phyloP scores from a whole-genome alignment of 495 filamentous ascomycete genomes.

The Talaromyces ruber region DNA sequence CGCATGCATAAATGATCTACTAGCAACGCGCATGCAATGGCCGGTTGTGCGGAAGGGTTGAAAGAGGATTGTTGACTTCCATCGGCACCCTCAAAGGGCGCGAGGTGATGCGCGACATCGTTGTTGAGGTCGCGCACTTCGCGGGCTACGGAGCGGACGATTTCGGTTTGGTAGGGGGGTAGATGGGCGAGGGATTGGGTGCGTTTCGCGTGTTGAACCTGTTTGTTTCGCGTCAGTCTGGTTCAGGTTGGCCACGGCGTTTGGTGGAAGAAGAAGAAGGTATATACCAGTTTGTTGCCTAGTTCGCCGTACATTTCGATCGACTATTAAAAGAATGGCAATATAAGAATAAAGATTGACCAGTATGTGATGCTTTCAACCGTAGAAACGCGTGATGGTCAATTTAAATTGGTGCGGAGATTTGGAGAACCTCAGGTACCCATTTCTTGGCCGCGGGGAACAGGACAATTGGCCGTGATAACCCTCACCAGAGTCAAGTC shows the following conservation, averaged over 20 bases:
- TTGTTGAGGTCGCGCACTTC: conserved; percentile 94
- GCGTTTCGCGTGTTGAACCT: conserved; percentile 97
- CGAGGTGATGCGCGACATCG: conserved; percentile 71
- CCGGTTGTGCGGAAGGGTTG: conserved; percentile 76
- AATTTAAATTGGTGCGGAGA: neutral
- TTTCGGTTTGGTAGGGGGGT: conserved; percentile 87
- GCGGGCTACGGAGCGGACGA: conserved; percentile 76
- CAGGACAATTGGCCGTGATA: neutral
- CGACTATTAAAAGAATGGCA: neutral
- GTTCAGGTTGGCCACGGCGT: neutral
- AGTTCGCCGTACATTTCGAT: conserved; percentile 80
- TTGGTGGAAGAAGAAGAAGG: neutral
- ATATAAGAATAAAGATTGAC: neutral
- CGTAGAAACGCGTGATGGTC: neutral
- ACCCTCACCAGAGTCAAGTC: neutral
- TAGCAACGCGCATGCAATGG: conserved; percentile 77
- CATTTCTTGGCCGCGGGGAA: neutral
- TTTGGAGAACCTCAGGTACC: neutral
- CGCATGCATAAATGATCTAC: conserved; percentile 94
- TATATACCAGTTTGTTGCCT: conserved; percentile 68
- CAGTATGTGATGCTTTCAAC: neutral
- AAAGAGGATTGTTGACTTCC: conserved; percentile 39
- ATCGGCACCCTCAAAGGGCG: conserved; percentile 57
- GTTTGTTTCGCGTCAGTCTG: conserved; percentile 3
- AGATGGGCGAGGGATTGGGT: conserved; percentile 82